phyloP scores from a whole-genome alignment of 2,329 filamentous ascomycete genomes.

The Exophiala alcalophila region DNA sequence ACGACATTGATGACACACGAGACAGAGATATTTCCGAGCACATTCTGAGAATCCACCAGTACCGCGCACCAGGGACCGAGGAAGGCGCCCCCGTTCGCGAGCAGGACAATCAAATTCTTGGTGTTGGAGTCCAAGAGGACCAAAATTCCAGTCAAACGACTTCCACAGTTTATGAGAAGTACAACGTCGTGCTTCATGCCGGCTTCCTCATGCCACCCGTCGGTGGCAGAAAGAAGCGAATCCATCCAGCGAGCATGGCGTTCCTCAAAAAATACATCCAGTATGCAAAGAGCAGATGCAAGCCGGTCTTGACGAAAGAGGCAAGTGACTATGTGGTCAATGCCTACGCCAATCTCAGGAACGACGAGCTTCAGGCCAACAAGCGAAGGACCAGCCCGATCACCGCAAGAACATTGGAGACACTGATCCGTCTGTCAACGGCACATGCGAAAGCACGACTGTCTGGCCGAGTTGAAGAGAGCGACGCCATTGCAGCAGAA shows the following conservation, averaged over 20 bases:
- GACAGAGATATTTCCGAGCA: conserved; percentile 94
- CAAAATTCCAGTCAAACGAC: conserved; percentile 69
- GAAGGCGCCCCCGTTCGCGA: conserved; percentile 94
- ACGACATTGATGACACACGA: conserved; percentile 92
- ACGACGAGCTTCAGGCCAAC: conserved; percentile 93
- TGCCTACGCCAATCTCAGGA: conserved; percentile 86
- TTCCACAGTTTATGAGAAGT: conserved; percentile 93
- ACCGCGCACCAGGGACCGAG: conserved; percentile 86
- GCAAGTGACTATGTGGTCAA: conserved; percentile 88
- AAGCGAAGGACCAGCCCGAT: conserved; percentile 90
- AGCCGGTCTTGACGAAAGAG: conserved; percentile 84
- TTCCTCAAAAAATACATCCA: conserved; percentile 99
- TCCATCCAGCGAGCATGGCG: conserved; percentile 73
- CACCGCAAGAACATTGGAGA: conserved; percentile 95
- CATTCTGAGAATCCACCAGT: conserved; percentile 94
- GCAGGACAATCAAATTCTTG: conserved; percentile 75
- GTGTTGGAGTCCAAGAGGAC: conserved; percentile 77
- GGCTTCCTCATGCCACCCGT: conserved; percentile 76
- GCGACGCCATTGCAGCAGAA: conserved; percentile 83
- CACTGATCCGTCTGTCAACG: conserved; percentile 93
- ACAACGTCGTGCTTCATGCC: conserved; percentile 90
- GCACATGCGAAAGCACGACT: conserved; percentile 92
- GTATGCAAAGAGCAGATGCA: conserved; percentile 89
- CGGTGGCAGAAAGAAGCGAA: conserved; percentile 70
- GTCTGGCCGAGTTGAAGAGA: conserved; percentile 82